phyloP scores from a whole-genome alignment of 2,329 filamentous ascomycete species.

The Tothia fuscella region DNA sequence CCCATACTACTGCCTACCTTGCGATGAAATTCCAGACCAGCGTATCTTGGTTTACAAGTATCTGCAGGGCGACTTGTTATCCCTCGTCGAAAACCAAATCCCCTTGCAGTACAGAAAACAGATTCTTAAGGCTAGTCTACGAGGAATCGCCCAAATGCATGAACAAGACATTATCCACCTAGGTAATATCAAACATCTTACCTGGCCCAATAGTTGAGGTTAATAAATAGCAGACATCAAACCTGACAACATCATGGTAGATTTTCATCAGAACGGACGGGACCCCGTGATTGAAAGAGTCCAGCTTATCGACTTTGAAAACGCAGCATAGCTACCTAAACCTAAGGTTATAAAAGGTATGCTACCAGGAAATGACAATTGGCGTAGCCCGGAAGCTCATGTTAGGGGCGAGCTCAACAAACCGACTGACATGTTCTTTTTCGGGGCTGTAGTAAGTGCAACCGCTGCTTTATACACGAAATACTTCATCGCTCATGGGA shows the following conservation, averaged over 20 bases:
- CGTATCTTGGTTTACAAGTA: constrained; percentile 18
- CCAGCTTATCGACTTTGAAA: constrained; percentile 21
- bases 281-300: constrained; percentile 15
- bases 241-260: constrained; percentile 20
- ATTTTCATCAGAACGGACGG: constrained; percentile 13
- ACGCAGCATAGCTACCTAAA: constrained; percentile 25
- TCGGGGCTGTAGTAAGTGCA: constrained; percentile 20
- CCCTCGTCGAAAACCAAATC: constrained; percentile 13
- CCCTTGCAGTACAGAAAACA: constrained; percentile 14
- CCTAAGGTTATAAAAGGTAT: constrained; percentile 20
- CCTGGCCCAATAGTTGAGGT: constrained; percentile 2
- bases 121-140: constrained; percentile 18
- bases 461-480: not conserved
- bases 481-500: constrained; percentile 8
- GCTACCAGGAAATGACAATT: constrained; percentile 21
- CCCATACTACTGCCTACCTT: constrained; percentile 15
- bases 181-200: constrained; percentile 13
- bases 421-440: constrained; percentile 21
- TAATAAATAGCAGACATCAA: constrained; percentile 19
- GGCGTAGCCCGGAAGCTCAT: constrained; percentile 22
- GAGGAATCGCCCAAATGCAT: constrained; percentile 19
- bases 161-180: constrained; percentile 18
- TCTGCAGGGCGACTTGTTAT: constrained; percentile 16
- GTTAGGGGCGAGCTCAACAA: constrained; percentile 20
- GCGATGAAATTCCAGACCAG: constrained; percentile 16